phyloP scores from a whole-genome alignment of 768 basidiomycete genomes.

The Leccinum fibrillosum region DNA sequence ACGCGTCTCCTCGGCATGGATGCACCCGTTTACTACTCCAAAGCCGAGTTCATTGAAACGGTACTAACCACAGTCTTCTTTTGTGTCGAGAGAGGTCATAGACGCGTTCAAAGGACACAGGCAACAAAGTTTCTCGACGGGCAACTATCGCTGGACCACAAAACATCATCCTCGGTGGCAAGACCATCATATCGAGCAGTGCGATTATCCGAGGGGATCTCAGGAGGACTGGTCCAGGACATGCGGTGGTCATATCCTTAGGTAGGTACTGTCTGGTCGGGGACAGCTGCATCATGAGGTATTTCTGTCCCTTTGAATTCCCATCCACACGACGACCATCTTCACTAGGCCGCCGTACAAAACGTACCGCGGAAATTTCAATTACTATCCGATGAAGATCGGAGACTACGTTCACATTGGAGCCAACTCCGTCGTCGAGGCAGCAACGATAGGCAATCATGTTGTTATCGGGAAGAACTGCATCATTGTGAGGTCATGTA shows the following conservation, averaged over 20 bases:
- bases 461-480: slow-evolving; percentile 96
- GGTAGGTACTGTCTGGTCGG: slow-evolving; percentile 92
- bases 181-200: slow-evolving; percentile 89
- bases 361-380: slow-evolving; percentile 87
- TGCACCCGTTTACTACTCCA: slow-evolving; percentile 72
- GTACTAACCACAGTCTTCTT: slow-evolving; percentile 35
- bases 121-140: slow-evolving; percentile 92
- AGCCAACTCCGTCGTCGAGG: slow-evolving; percentile 84
- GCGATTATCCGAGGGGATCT: slow-evolving; percentile 95
- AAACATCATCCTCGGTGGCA: slow-evolving; percentile 96
- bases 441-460: slow-evolving; percentile 90
- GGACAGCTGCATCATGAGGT: slow-evolving; percentile 88
- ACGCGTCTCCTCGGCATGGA: slow-evolving; percentile 48
- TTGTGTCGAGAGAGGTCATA: not conserved
- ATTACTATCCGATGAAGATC: slow-evolving; percentile 97
- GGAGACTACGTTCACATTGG: slow-evolving; percentile 96
- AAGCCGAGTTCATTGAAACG: slow-evolving; percentile 86
- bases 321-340: not conserved
- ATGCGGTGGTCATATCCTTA: slow-evolving; percentile 90
- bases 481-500: slow-evolving; percentile 65
- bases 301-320: not conserved
- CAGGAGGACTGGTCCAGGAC: slow-evolving; percentile 82
- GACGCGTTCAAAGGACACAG: slow-evolving; percentile 66
- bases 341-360: slow-evolving; percentile 74
- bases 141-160: slow-evolving; percentile 91